These are phyloP conservation scores for Pelargonium cotyledonis DNA, from an alignment of 441 rosid genomes.

Conservation along the genomic window DNA sequence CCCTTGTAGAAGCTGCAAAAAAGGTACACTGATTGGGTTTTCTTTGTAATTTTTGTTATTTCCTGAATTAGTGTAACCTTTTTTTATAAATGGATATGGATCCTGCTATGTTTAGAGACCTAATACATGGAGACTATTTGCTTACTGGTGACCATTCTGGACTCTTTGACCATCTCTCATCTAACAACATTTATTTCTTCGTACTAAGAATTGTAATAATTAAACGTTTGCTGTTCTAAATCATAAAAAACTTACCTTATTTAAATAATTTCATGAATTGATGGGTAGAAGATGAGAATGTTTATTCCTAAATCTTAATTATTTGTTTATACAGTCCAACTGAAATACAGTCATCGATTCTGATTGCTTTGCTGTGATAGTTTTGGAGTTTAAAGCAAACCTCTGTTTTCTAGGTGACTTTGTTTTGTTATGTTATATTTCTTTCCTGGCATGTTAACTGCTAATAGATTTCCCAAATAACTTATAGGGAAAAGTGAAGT, in stretches of 20 bases:
- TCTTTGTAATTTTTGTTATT: conserved; percentile 7
- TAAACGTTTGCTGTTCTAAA: too few species aligned
- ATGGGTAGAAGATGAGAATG: too few species aligned
- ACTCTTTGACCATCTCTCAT: too few species aligned
- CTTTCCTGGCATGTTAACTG: conserved; percentile 7
- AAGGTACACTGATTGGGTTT: conserved; percentile 39
- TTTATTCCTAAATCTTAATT: neutral
- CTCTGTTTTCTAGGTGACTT: conserved; percentile 1
- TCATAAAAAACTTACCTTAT: too few species aligned
- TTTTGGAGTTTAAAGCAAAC: neutral
- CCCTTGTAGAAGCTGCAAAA: conserved; percentile 63
- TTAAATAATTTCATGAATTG: too few species aligned
- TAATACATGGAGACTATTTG: too few species aligned
- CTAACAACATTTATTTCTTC: too few species aligned
- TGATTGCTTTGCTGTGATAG: neutral
- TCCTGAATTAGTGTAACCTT: neutral
- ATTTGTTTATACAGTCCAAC: neutral
- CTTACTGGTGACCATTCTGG: too few species aligned
- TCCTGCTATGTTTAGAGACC: too few species aligned
- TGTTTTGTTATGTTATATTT: neutral
- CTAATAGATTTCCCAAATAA: conserved; percentile 28
- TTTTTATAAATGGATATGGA: too few species aligned
- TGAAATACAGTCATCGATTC: neutral
- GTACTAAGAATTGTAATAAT: too few species aligned
- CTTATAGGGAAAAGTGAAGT: conserved; percentile 71